Base-by-base conservation (phyloP, 306 rosid genomes). In the Medicago arabica region DNA sequence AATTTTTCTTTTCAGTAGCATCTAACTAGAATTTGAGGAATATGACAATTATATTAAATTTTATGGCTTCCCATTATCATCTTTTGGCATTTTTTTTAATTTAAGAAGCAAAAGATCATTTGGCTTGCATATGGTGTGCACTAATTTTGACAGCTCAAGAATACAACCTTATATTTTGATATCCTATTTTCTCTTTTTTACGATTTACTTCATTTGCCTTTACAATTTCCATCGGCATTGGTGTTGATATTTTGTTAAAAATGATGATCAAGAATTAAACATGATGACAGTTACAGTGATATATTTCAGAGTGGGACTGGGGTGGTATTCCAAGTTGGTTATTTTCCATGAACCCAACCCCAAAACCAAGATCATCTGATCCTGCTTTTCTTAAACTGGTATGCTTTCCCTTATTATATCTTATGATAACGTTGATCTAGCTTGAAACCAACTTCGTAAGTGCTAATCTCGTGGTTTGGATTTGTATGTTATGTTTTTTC, bases 261-360 rank as follows among this genome's bases (percentile, higher is more conserved):
- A 73, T 36, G 70, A 49, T 53, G 70, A 58, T 49, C 50, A 58
- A 57, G 40, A 77, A 58, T 77, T 77, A 51, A 31, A 61, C 36
- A 69, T 75, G 57, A 78, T 47, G 39, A 81, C 44, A 47, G 10
- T 76, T 41, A 58, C 59, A 43, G 44, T 75, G 72, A 67, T 86
- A 71, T 82, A 58, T 78, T 86, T 85, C 90, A 95, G 97, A 92
- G 89, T 95, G 98, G 98, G 97, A 95, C 77, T 87, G 90, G 66
- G 98, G 98, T 12, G 98, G 97, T 72, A 90, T 92, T 78, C 97
- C 97, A 74, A 89, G 89, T 77, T 95, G 98, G 97, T 83, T 95
- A 66, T 86, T 84, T 80, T 79, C 88, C 68, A 82, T 76, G 79
- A 75, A 81, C 67, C 97, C 96, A 65, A 74, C 94, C 77, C 86